phyloP scores from a whole-genome alignment of 352 stramenopile species.

The Globisporangium alternatum region DNA sequence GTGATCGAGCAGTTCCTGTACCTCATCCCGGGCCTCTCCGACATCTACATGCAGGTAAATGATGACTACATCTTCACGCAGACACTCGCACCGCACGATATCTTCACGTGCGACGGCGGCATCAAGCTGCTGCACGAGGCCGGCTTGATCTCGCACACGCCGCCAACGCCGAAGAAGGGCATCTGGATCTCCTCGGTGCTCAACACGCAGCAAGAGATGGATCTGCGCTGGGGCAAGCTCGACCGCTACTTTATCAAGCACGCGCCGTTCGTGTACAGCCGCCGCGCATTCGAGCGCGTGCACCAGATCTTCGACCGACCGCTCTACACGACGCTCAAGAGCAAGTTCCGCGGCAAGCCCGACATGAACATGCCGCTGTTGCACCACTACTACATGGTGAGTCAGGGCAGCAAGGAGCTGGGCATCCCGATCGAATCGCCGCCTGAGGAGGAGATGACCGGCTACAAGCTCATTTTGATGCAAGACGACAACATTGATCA shows the following conservation, averaged over 20 bases:
- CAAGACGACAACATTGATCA: constrained; percentile 78
- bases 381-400: constrained; percentile 89
- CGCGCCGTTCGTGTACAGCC: constrained; percentile 86
- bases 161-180: constrained; percentile 73
- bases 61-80: constrained; percentile 89
- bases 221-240: constrained; percentile 72
- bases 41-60: constrained; percentile 90
- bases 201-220: constrained; percentile 88
- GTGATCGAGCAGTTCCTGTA: constrained; percentile 90
- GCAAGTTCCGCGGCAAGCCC: constrained; percentile 78
- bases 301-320: constrained; percentile 86
- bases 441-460: constrained; percentile 69
- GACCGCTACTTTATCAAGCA: constrained; percentile 88
- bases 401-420: constrained; percentile 72
- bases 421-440: constrained; percentile 76
- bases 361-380: constrained; percentile 89
- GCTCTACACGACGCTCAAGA: constrained; percentile 81
- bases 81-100: constrained; percentile 75
- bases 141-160: constrained; percentile 72
- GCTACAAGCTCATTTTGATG: constrained; percentile 86
- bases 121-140: constrained; percentile 79
- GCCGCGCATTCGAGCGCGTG: constrained; percentile 78
- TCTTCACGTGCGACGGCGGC: constrained; percentile 86
- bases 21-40: constrained; percentile 78
- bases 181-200: constrained; percentile 88